Evolutionary conservation across 1,284 basidiomycete species (phyloP).

Genomic region (Fomitopsis betulina): DNA sequence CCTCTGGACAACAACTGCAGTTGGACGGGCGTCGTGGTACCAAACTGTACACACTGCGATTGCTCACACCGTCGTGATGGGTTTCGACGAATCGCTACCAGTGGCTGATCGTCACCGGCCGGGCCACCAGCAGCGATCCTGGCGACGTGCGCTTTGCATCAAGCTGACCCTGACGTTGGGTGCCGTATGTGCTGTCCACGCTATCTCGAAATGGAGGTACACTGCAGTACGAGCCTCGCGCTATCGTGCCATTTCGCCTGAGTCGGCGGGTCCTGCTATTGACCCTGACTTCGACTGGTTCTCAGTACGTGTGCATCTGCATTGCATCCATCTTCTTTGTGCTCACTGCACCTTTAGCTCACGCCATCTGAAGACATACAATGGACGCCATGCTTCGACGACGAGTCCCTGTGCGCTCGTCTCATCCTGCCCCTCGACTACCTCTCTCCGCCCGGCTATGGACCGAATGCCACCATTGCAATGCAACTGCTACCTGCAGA

Average conservation of each 20-base stretch:
- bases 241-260: background rate
- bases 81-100: background rate
- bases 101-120: background rate
- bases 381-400: slow-evolving; percentile 19
- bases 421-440: slow-evolving; percentile 35
- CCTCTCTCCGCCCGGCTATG: slow-evolving; percentile 21
- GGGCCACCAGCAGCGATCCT: background rate
- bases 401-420: slow-evolving; percentile 18
- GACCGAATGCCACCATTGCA: slow-evolving; percentile 31
- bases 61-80: background rate
- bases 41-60: no score
- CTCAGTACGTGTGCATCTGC: slow-evolving; percentile 5
- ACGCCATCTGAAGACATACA: slow-evolving; percentile 9
- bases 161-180: background rate
- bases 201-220: no score
- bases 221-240: background rate
- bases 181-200: background rate
- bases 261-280: background rate
- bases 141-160: background rate
- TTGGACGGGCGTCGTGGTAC: no score
- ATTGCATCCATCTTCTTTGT: background rate
- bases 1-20: no score
- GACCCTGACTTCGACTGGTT: slow-evolving; percentile 14
- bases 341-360: slow-evolving; percentile 1
- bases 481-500: slow-evolving; percentile 26